These are phyloP conservation scores for Ogataea naganishii DNA, from an alignment of 805 yeast genomes.

Conservation along the genomic window DNA sequence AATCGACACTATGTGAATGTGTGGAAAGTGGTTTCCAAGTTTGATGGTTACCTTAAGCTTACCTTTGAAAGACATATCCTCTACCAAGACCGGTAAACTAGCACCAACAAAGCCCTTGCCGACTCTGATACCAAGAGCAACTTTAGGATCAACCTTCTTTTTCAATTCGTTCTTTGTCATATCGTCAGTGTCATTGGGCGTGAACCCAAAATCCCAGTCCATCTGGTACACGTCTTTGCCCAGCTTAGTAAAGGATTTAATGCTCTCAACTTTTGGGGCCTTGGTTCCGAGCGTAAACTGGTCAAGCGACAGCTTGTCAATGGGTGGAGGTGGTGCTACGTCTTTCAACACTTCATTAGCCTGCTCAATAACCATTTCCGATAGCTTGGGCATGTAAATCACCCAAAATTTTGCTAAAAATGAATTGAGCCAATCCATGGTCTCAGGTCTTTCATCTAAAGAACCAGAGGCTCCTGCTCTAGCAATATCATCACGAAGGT, in stretches of 20 bases:
- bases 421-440: conserved; percentile 75
- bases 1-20: conserved; percentile 61
- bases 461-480: conserved; percentile 57
- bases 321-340: conserved; percentile 77
- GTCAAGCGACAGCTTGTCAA: conserved; percentile 63
- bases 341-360: conserved; percentile 64
- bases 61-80: conserved; percentile 72
- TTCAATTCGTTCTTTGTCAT: conserved; percentile 72
- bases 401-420: conserved; percentile 80
- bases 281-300: conserved; percentile 77
- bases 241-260: conserved; percentile 63
- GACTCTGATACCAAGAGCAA: conserved; percentile 69
- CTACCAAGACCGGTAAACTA: conserved; percentile 68
- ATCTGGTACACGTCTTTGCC: conserved; percentile 64
- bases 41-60: conserved; percentile 55
- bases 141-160: conserved; percentile 69
- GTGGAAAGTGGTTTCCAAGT: conserved; percentile 65
- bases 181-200: conserved; percentile 76
- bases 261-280: conserved; percentile 66
- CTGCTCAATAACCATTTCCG: conserved; percentile 61
- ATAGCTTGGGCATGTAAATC: conserved; percentile 78
- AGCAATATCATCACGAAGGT: conserved; percentile 67
- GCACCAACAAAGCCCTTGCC: conserved; percentile 79
- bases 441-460: conserved; percentile 55
- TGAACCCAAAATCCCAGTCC: conserved; percentile 78